These are phyloP conservation scores for Colletotrichum theobromicola DNA, from an alignment of 2,329 filamentous ascomycete species.

Conservation along the genomic window DNA sequence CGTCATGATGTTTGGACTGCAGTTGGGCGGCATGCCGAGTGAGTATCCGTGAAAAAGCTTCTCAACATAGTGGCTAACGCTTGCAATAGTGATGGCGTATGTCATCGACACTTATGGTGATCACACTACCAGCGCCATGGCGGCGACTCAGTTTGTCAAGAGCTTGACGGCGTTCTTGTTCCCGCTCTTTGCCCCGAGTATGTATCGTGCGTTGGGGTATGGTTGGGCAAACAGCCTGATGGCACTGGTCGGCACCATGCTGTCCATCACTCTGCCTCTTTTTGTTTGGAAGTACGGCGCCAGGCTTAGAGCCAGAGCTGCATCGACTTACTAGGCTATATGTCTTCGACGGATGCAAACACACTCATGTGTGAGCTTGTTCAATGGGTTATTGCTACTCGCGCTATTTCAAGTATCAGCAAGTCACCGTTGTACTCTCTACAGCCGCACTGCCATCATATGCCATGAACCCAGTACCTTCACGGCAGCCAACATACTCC, in stretches of 20 bases:
- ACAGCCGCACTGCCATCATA: not conserved
- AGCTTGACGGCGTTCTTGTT: not conserved
- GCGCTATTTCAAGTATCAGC: not conserved
- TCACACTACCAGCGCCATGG: not conserved
- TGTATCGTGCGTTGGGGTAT: not conserved
- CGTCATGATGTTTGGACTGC: not conserved
- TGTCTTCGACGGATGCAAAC: not conserved
- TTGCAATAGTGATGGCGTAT: not conserved
- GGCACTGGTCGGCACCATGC: not conserved
- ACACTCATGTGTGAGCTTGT: not conserved
- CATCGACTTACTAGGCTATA: not conserved
- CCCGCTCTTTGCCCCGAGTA: not conserved
- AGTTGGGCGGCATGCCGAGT: not conserved
- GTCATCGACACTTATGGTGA: not conserved
- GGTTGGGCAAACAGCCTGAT: not conserved
- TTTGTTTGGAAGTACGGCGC: not conserved
- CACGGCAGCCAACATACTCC: not conserved
- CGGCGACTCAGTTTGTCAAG: not conserved
- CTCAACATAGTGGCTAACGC: not conserved
- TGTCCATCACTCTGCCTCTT: not conserved
- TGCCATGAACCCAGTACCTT: not conserved
- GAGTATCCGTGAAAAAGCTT: not conserved
- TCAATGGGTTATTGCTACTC: not conserved
- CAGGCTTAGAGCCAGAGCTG: not conserved
- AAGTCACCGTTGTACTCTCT: not conserved